phyloP scores from a whole-genome alignment of 345 rosid species.

The Dipteronia sinensis region DNA sequence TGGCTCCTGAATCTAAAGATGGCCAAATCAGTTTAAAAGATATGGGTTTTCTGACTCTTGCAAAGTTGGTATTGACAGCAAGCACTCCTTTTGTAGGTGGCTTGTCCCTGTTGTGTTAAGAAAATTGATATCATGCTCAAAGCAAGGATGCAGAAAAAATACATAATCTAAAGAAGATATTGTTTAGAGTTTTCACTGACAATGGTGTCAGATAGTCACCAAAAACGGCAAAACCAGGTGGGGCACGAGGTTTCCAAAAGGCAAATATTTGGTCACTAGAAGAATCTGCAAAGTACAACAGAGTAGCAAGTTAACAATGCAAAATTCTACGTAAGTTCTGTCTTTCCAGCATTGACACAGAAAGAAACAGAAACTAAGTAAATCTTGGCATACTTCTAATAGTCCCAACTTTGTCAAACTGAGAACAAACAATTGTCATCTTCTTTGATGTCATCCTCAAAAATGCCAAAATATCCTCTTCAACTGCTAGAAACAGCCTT shows the following conservation, averaged over 20 bases:
- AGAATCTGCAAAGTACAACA: conserved; percentile 53
- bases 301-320: conserved; percentile 27
- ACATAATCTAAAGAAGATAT: conserved; percentile 15
- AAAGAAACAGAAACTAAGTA: conserved; percentile 9
- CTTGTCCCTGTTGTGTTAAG: conserved; percentile 75
- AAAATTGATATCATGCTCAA: conserved; percentile 19
- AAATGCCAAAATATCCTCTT: conserved; percentile 90
- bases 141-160: neutral
- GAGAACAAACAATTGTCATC: conserved; percentile 76
- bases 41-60: conserved; percentile 77
- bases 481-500: conserved; percentile 87
- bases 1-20: conserved; percentile 37
- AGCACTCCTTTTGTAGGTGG: conserved; percentile 94
- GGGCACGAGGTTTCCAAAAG: conserved; percentile 94
- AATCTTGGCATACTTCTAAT: conserved; percentile 58
- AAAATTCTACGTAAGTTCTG: conserved; percentile 9
- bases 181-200: conserved; percentile 49
- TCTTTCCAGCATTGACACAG: neutral
- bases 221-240: conserved; percentile 94
- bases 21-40: conserved; percentile 85
- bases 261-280: conserved; percentile 61
- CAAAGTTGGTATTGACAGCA: conserved; percentile 79
- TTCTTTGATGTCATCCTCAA: conserved; percentile 86
- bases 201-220: conserved; percentile 92
- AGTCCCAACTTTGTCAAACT: conserved; percentile 91